Evolutionary conservation across 2,329 filamentous ascomycete species (phyloP).

Genomic region (Monilinia vaccinii-corymbosi): DNA sequence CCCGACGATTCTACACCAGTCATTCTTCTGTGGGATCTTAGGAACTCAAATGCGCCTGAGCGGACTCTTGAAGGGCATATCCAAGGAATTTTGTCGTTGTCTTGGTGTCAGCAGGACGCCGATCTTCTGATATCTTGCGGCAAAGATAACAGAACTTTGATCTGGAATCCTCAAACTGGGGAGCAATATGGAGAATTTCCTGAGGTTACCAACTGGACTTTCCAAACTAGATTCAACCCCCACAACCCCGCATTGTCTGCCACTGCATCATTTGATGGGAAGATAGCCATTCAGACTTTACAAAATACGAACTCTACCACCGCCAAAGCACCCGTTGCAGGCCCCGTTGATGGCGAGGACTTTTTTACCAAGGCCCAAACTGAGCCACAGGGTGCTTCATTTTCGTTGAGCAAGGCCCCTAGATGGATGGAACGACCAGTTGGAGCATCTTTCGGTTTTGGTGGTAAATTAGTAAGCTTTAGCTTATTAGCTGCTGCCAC

Average conservation of each 20-base stretch:
- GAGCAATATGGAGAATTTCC: constrained; percentile 85
- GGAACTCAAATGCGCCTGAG: constrained; percentile 93
- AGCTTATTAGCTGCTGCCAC: constrained; percentile 47
- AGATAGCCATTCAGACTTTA: constrained; percentile 85
- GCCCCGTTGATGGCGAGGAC: constrained; percentile 77
- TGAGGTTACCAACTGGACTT: constrained; percentile 98
- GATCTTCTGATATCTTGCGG: constrained; percentile 86
- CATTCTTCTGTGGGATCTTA: constrained; percentile 87
- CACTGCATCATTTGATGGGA: constrained; percentile 94
- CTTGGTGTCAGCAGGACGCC: constrained; percentile 89
- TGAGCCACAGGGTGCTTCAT: constrained; percentile 82
- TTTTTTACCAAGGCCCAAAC: constrained; percentile 93
- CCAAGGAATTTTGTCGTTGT: constrained; percentile 83
- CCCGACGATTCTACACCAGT: constrained; percentile 81
- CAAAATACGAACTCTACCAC: constrained; percentile 82
- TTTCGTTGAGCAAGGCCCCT: constrained; percentile 76
- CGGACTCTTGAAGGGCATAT: constrained; percentile 85
- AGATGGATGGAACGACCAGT: constrained; percentile 83
- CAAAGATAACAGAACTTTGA: constrained; percentile 90
- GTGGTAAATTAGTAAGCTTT: constrained; percentile 80
- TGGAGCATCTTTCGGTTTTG: constrained; percentile 88
- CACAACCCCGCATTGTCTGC: constrained; percentile 87
- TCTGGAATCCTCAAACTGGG: constrained; percentile 94
- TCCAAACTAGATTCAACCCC: constrained; percentile 89
- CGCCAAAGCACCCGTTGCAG: constrained; percentile 57